Base-by-base conservation (phyloP, 192 early-diverging fungal genomes). In the Gryganskiella cystojenkinii region DNA sequence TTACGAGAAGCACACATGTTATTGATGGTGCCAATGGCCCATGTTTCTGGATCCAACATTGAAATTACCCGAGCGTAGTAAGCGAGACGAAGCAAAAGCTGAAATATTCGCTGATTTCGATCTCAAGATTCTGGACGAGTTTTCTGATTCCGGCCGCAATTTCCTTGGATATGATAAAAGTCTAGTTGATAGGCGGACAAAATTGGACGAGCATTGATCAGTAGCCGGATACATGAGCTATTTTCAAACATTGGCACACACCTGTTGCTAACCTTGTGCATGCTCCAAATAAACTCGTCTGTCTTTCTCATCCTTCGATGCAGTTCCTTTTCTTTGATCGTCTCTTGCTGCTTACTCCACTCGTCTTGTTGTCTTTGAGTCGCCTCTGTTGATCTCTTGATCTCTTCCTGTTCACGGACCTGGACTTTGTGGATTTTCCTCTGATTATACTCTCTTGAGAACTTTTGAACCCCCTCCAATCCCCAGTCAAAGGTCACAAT, bases 401-500 rank as follows among this genome's bases (percentile, higher is more conserved):
- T 47, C 33, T 78, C 74, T 25, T 78, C 74, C 17, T 78, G 60
- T 35, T 64, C 66, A 14, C 74, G 60, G 14, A 61, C 15, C 20
- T 78, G 53, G 15, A 69, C 43, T 50, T 69, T 68, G 14, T 43
- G 65, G 42, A 78, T 69, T 46, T 78, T 78, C 15, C 52, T 68
- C 19, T 64, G 65, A 25, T 78, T 78, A 49, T 78, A 78, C 10
- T 78, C 74, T 24, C 62, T 62, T 0, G 74, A 54, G 24, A 28
- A 78, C 20, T 78, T 78, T 54, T 78, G 74, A 4, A 78, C 61
- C 9, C 74, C 74, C n/a, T 78, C 74, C 6, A 78, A 47, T 15
- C 28, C 66, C 74, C 74, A 78, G 46, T 78, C 66, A 34, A 78
- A 78, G 7, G 47, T 53, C 2, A 78, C 53, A 14, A 64, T 64